Base-by-base conservation (phyloP, 2,329 filamentous ascomycete species). In the Penicillium sp. region DNA sequence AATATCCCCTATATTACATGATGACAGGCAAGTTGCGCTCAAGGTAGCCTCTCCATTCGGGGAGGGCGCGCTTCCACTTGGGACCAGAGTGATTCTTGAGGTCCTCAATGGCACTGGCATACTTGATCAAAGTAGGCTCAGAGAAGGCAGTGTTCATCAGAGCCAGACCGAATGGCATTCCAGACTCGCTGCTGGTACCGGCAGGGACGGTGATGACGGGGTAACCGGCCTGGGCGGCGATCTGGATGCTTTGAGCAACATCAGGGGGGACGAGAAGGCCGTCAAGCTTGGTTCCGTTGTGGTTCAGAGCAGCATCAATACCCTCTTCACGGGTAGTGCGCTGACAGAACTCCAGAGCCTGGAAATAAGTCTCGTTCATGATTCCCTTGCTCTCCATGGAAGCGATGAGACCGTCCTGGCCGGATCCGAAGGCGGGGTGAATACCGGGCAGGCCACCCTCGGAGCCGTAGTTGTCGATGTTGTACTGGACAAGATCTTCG, bases 171-270 rank as follows among this genome's bases (percentile, higher is more conserved):
- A 85, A 86, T 0, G 84, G 84, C 82, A 87, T 86, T 6, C 83
- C 83, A 3, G 79, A 81, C 11, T 58, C 72, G 8, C 71, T 61
- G 59, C 82, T 77, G 5, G 84, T 74, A 1, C 86, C 86, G 0
- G 81, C 85, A 0, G 89, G 89, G 1, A 92, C 67, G 0, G 88
- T 90, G 47, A 91, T 78, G 66, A 89, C 80, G 0, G 88, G 89
- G 66, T 91, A 92, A 0, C 88, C 88, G 5, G 89, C 89, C 72
- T 91, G 87, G 0, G 89, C 89, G 0, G 87, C 86, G 55, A 90
- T 83, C 71, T 90, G 85, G 58, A 85, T 85, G 4, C 83, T 83
- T 68, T 89, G 86, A 0, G 81, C 88, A 3, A 88, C 85, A 64
- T 88, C 84, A 0, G 87, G 79, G 5, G 88, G 88, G 0, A 90